Evolutionary conservation across 2,329 filamentous ascomycete species (phyloP).

Genomic region (Nemania bipapillata): DNA sequence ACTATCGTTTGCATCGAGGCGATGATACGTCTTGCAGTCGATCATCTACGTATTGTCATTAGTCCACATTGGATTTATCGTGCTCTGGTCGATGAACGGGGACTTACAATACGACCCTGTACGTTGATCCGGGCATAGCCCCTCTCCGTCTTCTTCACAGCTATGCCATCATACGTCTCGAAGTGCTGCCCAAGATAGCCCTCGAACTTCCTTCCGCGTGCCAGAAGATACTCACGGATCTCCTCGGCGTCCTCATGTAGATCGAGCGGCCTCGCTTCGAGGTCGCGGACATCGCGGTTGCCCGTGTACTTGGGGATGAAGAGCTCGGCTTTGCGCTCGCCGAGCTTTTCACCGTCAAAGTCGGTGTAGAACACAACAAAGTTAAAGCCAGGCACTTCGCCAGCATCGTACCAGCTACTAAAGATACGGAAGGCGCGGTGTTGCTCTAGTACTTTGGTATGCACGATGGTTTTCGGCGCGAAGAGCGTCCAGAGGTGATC

Average conservation of each 20-base stretch:
- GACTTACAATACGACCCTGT: conserved; percentile 47
- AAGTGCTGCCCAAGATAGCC: conserved; percentile 50
- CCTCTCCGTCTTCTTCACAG: conserved; percentile 35
- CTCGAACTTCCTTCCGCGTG: conserved; percentile 53
- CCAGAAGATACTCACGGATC: conserved; percentile 39
- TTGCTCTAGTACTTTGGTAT: conserved; percentile 43
- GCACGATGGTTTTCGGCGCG: conserved; percentile 46
- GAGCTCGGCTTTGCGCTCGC: conserved; percentile 43
- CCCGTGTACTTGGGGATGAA: conserved; percentile 48
- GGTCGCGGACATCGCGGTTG: conserved; percentile 44
- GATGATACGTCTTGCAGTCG: conserved; percentile 52
- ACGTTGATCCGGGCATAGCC: conserved; percentile 45
- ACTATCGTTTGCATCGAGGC: conserved; percentile 45
- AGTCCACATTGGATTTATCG: neutral
- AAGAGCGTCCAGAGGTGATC: conserved; percentile 50
- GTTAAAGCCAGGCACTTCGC: conserved; percentile 41
- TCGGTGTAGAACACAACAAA: conserved; percentile 49
- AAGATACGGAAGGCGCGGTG: conserved; percentile 49
- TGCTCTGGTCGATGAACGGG: neutral
- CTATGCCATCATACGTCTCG: conserved; percentile 51
- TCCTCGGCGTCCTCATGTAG: conserved; percentile 44
- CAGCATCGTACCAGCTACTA: conserved; percentile 46
- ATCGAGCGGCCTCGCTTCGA: conserved; percentile 49
- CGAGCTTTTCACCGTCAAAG: conserved; percentile 53
- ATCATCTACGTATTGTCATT: conserved; percentile 46